phyloP scores from a whole-genome alignment of 2,329 filamentous ascomycete species.

The Blastomyces percursus region DNA sequence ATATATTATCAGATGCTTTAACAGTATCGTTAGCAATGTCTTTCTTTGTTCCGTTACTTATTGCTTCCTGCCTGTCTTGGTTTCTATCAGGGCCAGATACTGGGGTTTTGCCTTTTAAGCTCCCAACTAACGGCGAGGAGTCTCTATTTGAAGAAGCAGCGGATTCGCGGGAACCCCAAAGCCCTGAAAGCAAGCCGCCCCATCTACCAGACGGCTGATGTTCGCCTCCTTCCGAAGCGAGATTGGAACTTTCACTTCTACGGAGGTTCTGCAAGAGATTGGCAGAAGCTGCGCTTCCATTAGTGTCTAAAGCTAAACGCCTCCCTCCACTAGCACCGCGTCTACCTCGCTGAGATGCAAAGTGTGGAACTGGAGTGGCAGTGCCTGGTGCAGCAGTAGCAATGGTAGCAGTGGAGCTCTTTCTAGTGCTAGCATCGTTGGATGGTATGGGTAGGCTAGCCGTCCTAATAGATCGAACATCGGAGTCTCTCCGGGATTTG shows the following conservation, averaged over 20 bases:
- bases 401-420: conserved; percentile 41
- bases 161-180: conserved; percentile 43
- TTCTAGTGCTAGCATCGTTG: conserved; percentile 31
- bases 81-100: not conserved
- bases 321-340: conserved; percentile 6
- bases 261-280: conserved; percentile 45
- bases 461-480: conserved; percentile 35
- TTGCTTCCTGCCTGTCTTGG: not conserved
- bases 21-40: conserved; percentile 17
- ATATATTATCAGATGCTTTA: conserved; percentile 26
- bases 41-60: not conserved
- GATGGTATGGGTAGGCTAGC: conserved; percentile 36
- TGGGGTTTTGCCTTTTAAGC: not conserved
- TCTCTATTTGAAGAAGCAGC: conserved; percentile 36
- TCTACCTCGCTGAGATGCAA: conserved; percentile 33
- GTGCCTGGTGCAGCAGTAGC: conserved; percentile 42
- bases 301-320: conserved; percentile 19
- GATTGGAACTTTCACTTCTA: conserved; percentile 41
- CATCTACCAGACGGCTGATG: conserved; percentile 41
- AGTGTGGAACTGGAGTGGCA: conserved; percentile 44
- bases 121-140: conserved; percentile 11
- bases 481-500: conserved; percentile 30
- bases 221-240: conserved; percentile 36
- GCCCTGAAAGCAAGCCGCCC: conserved; percentile 46
- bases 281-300: conserved; percentile 41